Evolutionary conservation across 177 flowering plant species (phyloP).

Genomic region (Vitis hybrid): DNA sequence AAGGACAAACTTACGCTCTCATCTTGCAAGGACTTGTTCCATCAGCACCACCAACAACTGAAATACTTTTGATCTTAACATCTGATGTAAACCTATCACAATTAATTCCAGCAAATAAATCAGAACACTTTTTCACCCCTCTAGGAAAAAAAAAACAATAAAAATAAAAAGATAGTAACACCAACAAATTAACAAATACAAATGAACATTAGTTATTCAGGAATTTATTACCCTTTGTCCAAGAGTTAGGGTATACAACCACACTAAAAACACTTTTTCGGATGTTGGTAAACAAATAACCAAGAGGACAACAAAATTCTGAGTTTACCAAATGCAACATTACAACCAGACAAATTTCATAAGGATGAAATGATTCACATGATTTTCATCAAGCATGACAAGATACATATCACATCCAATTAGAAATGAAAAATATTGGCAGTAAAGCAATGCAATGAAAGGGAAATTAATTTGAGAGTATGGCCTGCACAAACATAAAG

Average conservation of each 20-base stretch:
- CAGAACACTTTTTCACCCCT: neutral
- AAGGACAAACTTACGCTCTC: conserved; percentile 77
- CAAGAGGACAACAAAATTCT: neutral
- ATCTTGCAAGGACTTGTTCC: conserved; percentile 95
- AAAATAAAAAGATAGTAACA: neutral
- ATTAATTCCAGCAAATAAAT: neutral
- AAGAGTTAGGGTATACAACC: too few species aligned
- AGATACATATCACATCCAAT: neutral
- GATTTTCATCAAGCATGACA: neutral
- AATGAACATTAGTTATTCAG: neutral
- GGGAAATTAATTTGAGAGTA: too few species aligned
- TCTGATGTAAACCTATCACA: conserved; percentile 80
- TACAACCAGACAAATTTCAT: neutral
- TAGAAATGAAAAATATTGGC: neutral
- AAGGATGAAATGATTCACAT: neutral
- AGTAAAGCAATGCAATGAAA: too few species aligned
- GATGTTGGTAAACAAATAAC: neutral
- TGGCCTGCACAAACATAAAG: too few species aligned
- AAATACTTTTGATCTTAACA: conserved; percentile 94
- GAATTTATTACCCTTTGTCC: too few species aligned
- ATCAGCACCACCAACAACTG: conserved; percentile 90
- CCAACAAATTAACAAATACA: neutral
- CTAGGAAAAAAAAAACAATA: neutral
- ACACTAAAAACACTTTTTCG: too few species aligned
- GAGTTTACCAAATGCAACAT: neutral